Evolutionary conservation across 2,329 filamentous ascomycete species (phyloP), one percentile per base, ranked within the genome.

Genomic region (Colletotrichum noveboracense): DNA sequence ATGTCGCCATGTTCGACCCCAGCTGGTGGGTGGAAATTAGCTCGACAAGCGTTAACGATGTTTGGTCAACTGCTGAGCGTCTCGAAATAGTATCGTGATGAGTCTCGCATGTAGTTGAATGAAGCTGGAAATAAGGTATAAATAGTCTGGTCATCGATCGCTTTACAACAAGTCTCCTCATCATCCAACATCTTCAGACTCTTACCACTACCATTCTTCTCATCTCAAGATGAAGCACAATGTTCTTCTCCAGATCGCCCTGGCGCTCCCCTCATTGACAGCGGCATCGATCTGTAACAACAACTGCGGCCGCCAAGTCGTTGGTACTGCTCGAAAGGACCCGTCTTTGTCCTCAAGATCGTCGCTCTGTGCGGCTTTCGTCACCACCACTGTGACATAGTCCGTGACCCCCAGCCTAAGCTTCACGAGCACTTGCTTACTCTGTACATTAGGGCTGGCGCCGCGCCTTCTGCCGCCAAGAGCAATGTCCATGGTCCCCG

Each of bases 241-340:
- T 8, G 16, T 21, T 13, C 43, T 67, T 52, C 6, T 34, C 18
- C 32, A 12, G 13, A 21, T 67, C 13, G 43, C 28, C 30, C 18
- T 55, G 16, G 24, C 26, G 32, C 52, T 69, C 21, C 48, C 52
- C 21, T 21, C 14, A 24, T 7, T 56, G 28, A 30, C 60, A n/a
- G n/a, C 65, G n/a, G 60, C 71, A 13, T 60, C 34, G 5, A n/a
- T 56, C n/a, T 76, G 75, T 62, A 74, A 74, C 66, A 74, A 76
- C 67, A 76, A 76, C 67, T 76, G 71, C 28, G 71, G 74, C 28
- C 74, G 74, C 8, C 56, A 64, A 32, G 74, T 76, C 18, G 36
- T 28, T 12, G 75, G 71, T 14, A 71, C 64, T 5, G 75, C 62
- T 16, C n/a, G 56, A 13, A n/a, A 36, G 5, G 34, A 66, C n/a